Evolutionary conservation across 305 asterid species (phyloP), one percentile per base, ranked within the genome.

Genomic region (Vinca major): DNA sequence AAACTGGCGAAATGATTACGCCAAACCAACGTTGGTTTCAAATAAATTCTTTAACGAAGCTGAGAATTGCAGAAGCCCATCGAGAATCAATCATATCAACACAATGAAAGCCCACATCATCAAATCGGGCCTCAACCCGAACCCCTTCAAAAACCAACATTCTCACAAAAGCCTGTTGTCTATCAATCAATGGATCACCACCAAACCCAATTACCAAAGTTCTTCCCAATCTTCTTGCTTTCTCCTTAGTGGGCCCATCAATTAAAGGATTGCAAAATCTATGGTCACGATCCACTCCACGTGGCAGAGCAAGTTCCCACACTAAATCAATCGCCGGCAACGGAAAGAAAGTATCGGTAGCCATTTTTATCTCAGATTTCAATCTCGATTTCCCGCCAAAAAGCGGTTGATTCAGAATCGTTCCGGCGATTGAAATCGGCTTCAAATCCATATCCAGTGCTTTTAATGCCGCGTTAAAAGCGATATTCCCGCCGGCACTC

Each of bases 261-360:
- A 26, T 10, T 3, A 89, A 62, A 1, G 98, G 96, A 51, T 92
- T 89, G 56, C 96, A 82, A 70, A 57, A 92, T 37, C 90, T 75
- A 65, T 89, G 96, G 41, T 88, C 90, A 5, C 95, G 82, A 72
- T 92, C 91, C 9, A 85, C 44, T 4, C 90, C 88, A 2, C 10
- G 55, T 19, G 98, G 96, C 74, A 92, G 66, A 19, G 95, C 95
- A 26, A 90, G 81, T 75, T 90, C 95, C 98, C 98, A 92, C 1
- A 85, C 71, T 44, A 83, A 69, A 70, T 92, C 96, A n/a, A 78
- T 80, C 2, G 78, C 95, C 37, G 96, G 91, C 50, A 88, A 16
- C 6, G 96, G 95, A 4, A 88, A 82, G 67, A 79, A 64, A 51
- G 72, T 80, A 68, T 88, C 96, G 0, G 76, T 48, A 1, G 96